These are phyloP conservation scores for Leccinum uliginosum DNA, from an alignment of 768 basidiomycete species.

Conservation along the genomic window DNA sequence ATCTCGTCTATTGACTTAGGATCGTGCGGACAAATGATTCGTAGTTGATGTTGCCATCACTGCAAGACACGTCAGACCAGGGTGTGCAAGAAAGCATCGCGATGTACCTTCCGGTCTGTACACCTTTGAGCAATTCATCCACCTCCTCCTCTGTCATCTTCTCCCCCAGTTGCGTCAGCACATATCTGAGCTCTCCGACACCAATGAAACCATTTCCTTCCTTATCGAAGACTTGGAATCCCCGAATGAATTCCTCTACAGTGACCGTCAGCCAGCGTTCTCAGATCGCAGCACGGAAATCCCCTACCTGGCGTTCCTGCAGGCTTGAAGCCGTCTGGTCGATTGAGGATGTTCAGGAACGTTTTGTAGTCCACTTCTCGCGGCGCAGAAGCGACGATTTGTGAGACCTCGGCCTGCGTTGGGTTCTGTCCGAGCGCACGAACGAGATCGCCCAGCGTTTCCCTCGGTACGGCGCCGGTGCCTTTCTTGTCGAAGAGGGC, in stretches of 20 bases:
- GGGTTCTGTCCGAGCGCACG: constrained; percentile 97
- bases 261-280: neutral
- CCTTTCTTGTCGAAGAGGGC: constrained; percentile 98
- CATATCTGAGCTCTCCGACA: constrained; percentile 65
- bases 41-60: constrained; percentile 97
- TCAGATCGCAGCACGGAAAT: neutral
- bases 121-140: constrained; percentile 94
- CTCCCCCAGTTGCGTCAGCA: constrained; percentile 94
- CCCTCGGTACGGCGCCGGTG: constrained; percentile 82
- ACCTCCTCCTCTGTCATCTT: constrained; percentile 99
- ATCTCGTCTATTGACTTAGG: constrained; percentile 63
- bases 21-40: constrained; percentile 96
- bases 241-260: constrained; percentile 98
- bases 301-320: constrained; percentile 86
- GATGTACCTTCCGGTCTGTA: constrained; percentile 85
- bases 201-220: constrained; percentile 72
- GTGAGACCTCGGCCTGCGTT: constrained; percentile 95
- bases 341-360: constrained; percentile 87
- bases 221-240: constrained; percentile 97
- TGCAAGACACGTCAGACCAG: constrained; percentile 28
- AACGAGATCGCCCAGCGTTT: constrained; percentile 87
- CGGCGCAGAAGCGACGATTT: constrained; percentile 69
- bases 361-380: constrained; percentile 90
- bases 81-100: neutral
- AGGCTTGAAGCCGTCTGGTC: constrained; percentile 95